Base-by-base conservation (phyloP, 495 filamentous ascomycete genomes). In the Hyphodiscus hymeniophilus region DNA sequence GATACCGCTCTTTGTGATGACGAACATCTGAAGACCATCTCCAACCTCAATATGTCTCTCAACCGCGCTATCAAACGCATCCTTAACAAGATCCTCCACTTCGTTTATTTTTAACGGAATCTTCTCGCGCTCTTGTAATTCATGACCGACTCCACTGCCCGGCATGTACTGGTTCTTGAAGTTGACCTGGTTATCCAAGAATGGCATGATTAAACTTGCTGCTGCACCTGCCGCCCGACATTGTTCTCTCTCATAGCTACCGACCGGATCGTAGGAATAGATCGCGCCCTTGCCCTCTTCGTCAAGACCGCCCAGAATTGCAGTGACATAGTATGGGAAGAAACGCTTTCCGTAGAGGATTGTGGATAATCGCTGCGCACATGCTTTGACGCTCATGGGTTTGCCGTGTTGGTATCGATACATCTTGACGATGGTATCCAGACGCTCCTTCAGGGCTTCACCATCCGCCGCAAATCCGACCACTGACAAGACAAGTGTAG, bases 21-120 rank as follows among this genome's bases (percentile, higher is more conserved):
- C 76, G 75, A 96, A 78, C 81, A 95, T 88, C 74, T 97, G 92
- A 67, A 98, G 66, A 33, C 86, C 84, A 74, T 98, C 92, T 63
- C 92, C 92, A 48, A 97, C 92, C 72, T 97, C 91, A 58, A 97
- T 98, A 70, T 98, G 92, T 64, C 92, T 83, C 77, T 98, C 92
- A 18, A 95, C 90, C 11, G 94, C 91, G 63, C 89, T 94, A 50
- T 92, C 94, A 62, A 98, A 98, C 8, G 91, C 94, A 77, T 98
- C 92, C 67, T 88, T 84, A 46, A 97, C 94, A 48, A 98, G 64
- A 53, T 81, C 74, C 68, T 91, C 87, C 20, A 94, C 92, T 21
- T 84, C 79, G 24, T 74, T 68, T 56, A 76, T 74, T 21, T 82
- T 72, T 56, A 97, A 69, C 45, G 76, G 75, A 45, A 67, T 63